Evolutionary conservation across 73 alveolate species (phyloP).

Genomic region (Uronychia setigera): DNA sequence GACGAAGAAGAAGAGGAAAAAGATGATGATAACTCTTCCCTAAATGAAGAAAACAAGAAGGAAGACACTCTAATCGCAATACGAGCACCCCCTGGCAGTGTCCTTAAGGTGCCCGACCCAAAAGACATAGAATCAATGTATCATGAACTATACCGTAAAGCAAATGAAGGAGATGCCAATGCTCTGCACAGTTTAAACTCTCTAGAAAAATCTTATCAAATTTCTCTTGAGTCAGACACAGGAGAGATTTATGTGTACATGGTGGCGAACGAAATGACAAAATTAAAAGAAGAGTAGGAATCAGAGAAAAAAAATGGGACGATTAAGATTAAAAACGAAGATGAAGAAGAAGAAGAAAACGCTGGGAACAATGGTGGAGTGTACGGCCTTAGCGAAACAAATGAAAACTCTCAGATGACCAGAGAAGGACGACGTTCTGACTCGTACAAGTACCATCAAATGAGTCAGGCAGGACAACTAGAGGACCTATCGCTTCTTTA

Average conservation of each 20-base stretch:
- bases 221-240: not conserved
- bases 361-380: too few relatives aligned
- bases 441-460: too few relatives aligned
- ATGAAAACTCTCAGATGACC: too few relatives aligned
- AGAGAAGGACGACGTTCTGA: too few relatives aligned
- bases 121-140: not conserved
- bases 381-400: too few relatives aligned
- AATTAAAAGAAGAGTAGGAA: not conserved
- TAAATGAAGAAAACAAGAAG: not conserved
- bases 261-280: not conserved
- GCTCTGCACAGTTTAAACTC: not conserved
- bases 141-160: not conserved
- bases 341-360: too few relatives aligned
- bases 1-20: not conserved
- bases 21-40: not conserved
- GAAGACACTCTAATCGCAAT: slow-evolving; percentile 45
- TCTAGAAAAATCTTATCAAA: slow-evolving; percentile 15
- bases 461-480: too few relatives aligned
- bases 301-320: too few relatives aligned
- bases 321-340: too few relatives aligned
- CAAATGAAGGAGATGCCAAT: not conserved
- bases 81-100: slow-evolving; percentile 63
- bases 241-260: slow-evolving; percentile 25
- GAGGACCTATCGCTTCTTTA: too few relatives aligned
- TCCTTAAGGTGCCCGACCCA: slow-evolving; percentile 53